Evolutionary conservation across 345 rosid species (phyloP).

Genomic region (Melastoma malabathricum): DNA sequence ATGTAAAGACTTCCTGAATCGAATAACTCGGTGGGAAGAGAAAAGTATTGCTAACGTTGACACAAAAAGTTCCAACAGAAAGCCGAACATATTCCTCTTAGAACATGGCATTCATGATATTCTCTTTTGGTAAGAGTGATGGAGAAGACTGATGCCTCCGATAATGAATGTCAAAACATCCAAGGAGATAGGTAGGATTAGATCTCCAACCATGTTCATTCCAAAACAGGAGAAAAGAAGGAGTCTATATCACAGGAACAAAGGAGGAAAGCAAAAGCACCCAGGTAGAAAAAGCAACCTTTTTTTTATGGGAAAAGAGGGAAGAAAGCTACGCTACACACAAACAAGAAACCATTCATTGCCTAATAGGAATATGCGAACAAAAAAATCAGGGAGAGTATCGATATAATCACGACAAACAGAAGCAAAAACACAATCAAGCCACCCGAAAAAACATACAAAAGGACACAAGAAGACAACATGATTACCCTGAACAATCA

Average conservation of each 20-base stretch:
- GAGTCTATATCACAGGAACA: conserved; percentile 2
- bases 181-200: background rate
- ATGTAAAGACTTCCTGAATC: too few species aligned
- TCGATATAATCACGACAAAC: too few species aligned
- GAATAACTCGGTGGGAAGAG: too few species aligned
- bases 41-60: background rate
- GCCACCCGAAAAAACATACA: too few species aligned
- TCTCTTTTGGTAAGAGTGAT: background rate
- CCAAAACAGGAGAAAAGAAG: conserved; percentile 1
- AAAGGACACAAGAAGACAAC: too few species aligned
- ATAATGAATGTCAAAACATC: conserved; percentile 1
- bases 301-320: conserved; percentile 1
- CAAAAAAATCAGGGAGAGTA: background rate
- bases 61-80: background rate
- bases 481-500: too few species aligned
- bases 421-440: too few species aligned
- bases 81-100: too few species aligned
- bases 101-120: too few species aligned
- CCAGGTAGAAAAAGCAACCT: background rate
- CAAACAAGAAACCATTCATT: conserved; percentile 1
- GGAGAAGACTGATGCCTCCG: conserved; percentile 3
- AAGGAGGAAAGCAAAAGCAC: conserved; percentile 1
- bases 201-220: background rate
- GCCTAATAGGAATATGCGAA: background rate
- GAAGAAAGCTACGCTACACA: background rate